Conservation (phyloP, 768 basidiomycete species). For the Macrolepiota albuminosa region DNA sequence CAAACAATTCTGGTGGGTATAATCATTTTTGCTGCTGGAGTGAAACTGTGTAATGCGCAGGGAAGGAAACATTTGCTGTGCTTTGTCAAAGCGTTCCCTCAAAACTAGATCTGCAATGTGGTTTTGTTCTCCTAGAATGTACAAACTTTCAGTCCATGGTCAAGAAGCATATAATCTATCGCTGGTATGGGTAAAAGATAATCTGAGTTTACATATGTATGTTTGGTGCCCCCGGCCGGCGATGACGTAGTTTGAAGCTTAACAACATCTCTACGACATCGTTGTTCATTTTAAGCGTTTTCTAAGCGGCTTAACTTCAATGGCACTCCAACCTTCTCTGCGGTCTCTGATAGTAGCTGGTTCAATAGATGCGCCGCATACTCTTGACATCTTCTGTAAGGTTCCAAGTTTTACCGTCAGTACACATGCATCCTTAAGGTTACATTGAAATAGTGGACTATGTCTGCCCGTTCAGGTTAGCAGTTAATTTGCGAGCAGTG, state of each 20-base stretch:
- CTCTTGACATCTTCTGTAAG: slow-evolving; percentile 76
- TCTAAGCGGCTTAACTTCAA: slow-evolving; percentile 19
- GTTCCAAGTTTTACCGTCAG: background rate
- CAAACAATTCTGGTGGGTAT: no score
- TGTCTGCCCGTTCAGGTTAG: slow-evolving; percentile 78
- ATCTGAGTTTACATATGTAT: no score
- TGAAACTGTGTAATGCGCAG: no score
- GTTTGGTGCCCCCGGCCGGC: no score
- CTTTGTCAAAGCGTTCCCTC: no score
- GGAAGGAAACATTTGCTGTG: no score
- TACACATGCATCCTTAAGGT: background rate
- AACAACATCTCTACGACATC: background rate
- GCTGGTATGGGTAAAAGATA: no score
- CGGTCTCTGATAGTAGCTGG: slow-evolving; percentile 63
- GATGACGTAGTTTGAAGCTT: background rate
- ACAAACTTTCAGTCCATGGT: no score
- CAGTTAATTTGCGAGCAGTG: background rate
- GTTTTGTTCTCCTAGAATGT: no score
- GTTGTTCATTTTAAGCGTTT: background rate
- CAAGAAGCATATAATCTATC: no score
- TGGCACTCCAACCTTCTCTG: slow-evolving; percentile 80
- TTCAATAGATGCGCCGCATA: slow-evolving; percentile 56
- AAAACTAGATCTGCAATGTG: no score
- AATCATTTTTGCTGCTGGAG: no score
- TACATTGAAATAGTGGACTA: slow-evolving; percentile 61